These are phyloP conservation scores for Chlamydomonas reinhardtii DNA, from an alignment of 163 green algal species.

Conservation along the genomic window DNA sequence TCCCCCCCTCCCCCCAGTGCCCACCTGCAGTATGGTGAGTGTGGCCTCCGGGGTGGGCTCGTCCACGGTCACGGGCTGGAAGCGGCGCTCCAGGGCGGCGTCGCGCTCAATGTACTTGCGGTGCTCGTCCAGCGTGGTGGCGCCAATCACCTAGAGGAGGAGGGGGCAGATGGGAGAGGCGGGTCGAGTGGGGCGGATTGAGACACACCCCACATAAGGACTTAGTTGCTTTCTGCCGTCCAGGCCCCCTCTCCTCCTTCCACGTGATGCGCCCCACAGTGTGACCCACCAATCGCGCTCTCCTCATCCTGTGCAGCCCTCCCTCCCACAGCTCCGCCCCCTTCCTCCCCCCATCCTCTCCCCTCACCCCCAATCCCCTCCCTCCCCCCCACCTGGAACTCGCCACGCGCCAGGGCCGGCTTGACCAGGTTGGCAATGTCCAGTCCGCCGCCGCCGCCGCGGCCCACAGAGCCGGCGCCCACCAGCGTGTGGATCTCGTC, in stretches of 20 bases:
- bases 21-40: conserved; percentile 78
- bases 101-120: conserved; percentile 92
- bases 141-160: conserved; percentile 79
- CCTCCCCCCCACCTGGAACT: conserved; percentile 69
- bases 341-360: no score
- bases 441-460: conserved; percentile 75
- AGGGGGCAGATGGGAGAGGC: background rate
- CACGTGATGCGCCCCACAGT: no score
- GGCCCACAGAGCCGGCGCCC: conserved; percentile 80
- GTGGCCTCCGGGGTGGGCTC: conserved; percentile 87
- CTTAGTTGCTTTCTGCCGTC: no score
- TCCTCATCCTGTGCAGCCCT: no score
- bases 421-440: conserved; percentile 93
- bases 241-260: no score
- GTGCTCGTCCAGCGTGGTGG: conserved; percentile 92
- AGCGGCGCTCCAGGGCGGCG: conserved; percentile 87
- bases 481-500: conserved; percentile 97
- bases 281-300: no score
- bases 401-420: conserved; percentile 85
- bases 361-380: no score
- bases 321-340: no score
- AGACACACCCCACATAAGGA: no score
- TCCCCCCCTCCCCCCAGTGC: no score
- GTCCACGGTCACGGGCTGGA: conserved; percentile 88
- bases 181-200: background rate